Evolutionary conservation across 2,329 filamentous ascomycete species (phyloP), one percentile per base, ranked within the genome.

Genomic region (Neospermospora avenae): DNA sequence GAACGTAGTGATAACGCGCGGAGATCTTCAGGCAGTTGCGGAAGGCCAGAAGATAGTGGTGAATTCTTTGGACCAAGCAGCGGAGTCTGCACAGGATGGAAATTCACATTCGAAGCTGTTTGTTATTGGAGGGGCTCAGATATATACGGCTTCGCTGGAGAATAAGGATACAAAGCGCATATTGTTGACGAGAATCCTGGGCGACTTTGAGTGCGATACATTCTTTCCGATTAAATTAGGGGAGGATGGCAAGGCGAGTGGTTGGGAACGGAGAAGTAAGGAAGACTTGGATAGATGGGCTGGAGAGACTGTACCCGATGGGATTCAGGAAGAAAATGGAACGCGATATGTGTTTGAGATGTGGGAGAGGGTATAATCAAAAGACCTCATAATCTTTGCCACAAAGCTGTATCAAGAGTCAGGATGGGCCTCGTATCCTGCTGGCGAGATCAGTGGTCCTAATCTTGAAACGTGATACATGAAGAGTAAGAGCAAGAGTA

Each of bases 101-200:
- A 24, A 28, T 18, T 11, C 22, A 8, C 16, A 16, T 11, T 42
- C 46, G 5, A 67, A 60, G 67, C 81, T 91, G 3, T 98, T 93
- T 74, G 84, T 98, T 45, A 97, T 99, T 69, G 95, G 95, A 24
- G 95, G 95, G 4, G 89, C 86, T 58, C 88, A 92, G 76, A 87
- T 98, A 65, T 99, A 98, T 75, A 79, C 78, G 41, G 82, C 86
- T 22, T 87, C 91, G 14, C 77, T 98, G 70, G 72, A 76, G 67
- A 69, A 85, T 59, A 71, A 74, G 44, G 80, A 85, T 72, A 79
- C 85, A 44, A 81, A 77, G 68, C 77, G 86, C 42, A 81, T 95
- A 57, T 74, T 95, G 62, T 76, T 93, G 65, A 95, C 90, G 54
- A 81, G 83, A 64, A 82, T 96, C 37, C 70, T 81, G 65, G 77